These are phyloP conservation scores for Citrus australasica DNA, from an alignment of 345 rosid species.

Conservation along the genomic window DNA sequence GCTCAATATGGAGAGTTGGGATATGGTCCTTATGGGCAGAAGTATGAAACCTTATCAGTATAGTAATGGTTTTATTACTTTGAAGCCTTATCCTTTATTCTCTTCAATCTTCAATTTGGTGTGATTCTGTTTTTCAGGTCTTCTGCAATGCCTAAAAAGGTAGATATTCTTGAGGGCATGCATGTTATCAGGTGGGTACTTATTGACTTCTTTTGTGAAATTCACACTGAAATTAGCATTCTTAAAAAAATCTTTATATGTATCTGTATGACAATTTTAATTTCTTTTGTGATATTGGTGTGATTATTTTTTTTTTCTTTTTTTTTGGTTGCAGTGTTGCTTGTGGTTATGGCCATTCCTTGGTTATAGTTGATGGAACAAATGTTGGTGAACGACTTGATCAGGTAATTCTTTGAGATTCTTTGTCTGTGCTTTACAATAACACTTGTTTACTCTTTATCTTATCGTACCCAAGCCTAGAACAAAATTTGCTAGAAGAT, in stretches of 20 bases:
- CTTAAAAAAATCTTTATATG: neutral
- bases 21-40: conserved; percentile 91
- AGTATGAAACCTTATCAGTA: conserved; percentile 38
- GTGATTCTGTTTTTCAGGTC: conserved; percentile 50
- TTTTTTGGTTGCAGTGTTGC: conserved; percentile 59
- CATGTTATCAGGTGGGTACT: conserved; percentile 72
- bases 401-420: conserved; percentile 51
- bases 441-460: neutral
- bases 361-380: conserved; percentile 82
- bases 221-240: neutral
- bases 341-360: conserved; percentile 81
- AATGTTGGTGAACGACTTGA: conserved; percentile 67
- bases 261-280: neutral
- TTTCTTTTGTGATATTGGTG: too few relatives aligned
- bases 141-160: conserved; percentile 92
- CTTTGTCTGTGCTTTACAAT: neutral
- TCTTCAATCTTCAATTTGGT: conserved; percentile 7
- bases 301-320: neutral
- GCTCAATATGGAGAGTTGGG: conserved; percentile 95
- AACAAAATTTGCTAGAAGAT: neutral
- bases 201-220: neutral
- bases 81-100: neutral
- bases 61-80: neutral
- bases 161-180: conserved; percentile 88
- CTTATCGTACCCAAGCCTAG: too few relatives aligned